Percentiles rank a stretch among this genome's conserved stretches.
Conservation (phyloP, 768 basidiomycete genomes). For the Candolleomyces eurysporus region DNA sequence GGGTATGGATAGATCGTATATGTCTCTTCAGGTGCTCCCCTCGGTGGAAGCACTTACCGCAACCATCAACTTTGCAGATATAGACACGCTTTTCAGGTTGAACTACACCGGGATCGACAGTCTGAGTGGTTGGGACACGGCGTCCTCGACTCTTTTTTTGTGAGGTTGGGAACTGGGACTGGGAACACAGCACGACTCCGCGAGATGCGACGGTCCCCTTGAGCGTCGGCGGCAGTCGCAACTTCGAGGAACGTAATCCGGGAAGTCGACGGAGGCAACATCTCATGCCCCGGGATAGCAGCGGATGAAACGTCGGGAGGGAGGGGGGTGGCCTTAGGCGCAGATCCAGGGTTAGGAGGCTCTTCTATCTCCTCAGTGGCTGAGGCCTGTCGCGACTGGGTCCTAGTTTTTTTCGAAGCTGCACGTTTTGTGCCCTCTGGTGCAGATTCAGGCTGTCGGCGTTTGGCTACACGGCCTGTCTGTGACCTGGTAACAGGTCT, state of each 20-base stretch:
- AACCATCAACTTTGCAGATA: conserved; percentile 65
- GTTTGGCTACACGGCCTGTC: conserved; percentile 28
- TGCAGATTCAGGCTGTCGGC: conserved; percentile 21
- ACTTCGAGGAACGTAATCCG: conserved; percentile 16
- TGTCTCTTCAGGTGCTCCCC: conserved; percentile 78
- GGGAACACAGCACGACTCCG: conserved; percentile 58
- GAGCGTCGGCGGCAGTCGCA: conserved; percentile 12
- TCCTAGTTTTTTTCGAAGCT: conserved; percentile 2
- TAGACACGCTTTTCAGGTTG: conserved; percentile 39
- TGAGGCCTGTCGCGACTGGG: conserved; percentile 2
- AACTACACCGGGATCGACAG: conserved; percentile 19
- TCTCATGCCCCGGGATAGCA: neutral
- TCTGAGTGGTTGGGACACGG: conserved; percentile 59
- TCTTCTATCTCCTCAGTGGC: neutral
- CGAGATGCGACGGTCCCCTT: conserved; percentile 39
- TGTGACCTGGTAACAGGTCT: conserved; percentile 37
- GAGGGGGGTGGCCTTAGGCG: conserved; percentile 1
- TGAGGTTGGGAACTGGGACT: conserved; percentile 72
- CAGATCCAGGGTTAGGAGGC: conserved; percentile 3
- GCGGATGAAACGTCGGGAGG: conserved; percentile 6
- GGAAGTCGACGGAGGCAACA: neutral
- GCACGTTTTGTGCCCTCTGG: conserved; percentile 7
- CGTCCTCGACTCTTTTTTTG: conserved; percentile 79
- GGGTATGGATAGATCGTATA: conserved; percentile 70
- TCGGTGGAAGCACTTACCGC: conserved; percentile 71